These are phyloP conservation scores for Debaryomyces psychrophilus DNA, from an alignment of 1,139 yeast species.

Conservation along the genomic window DNA sequence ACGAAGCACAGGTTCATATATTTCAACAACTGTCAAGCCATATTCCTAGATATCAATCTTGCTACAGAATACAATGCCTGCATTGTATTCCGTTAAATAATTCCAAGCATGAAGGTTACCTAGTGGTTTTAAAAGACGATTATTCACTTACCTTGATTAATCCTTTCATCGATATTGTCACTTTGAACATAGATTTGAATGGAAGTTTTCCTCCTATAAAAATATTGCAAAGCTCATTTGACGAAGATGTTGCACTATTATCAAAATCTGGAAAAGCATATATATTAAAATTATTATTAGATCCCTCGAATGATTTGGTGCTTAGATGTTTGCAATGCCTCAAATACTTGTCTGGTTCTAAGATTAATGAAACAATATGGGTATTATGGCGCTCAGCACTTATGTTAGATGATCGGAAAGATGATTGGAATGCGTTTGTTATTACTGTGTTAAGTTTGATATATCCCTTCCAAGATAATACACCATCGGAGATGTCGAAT, in stretches of 20 bases:
- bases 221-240: constrained; percentile 32
- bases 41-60: constrained; percentile 37
- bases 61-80: constrained; percentile 38
- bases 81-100: constrained; percentile 47
- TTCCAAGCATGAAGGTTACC: constrained; percentile 40
- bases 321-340: constrained; percentile 50
- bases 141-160: constrained; percentile 52
- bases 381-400: constrained; percentile 66
- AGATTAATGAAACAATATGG: constrained; percentile 58
- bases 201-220: constrained; percentile 21
- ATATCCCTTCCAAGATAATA: constrained; percentile 41
- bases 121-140: constrained; percentile 40
- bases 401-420: constrained; percentile 39
- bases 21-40: constrained; percentile 45
- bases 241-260: constrained; percentile 31
- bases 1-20: constrained; percentile 52
- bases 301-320: constrained; percentile 52
- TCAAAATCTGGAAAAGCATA: constrained; percentile 29
- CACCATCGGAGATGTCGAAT: constrained; percentile 26
- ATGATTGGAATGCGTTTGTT: constrained; percentile 68
- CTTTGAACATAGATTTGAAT: constrained; percentile 42
- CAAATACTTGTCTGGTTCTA: constrained; percentile 59
- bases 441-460: constrained; percentile 53
- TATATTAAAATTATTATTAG: constrained; percentile 40
- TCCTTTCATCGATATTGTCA: constrained; percentile 63